phyloP scores from a whole-genome alignment of 495 filamentous ascomycete species.

The Monascus purpureus region DNA sequence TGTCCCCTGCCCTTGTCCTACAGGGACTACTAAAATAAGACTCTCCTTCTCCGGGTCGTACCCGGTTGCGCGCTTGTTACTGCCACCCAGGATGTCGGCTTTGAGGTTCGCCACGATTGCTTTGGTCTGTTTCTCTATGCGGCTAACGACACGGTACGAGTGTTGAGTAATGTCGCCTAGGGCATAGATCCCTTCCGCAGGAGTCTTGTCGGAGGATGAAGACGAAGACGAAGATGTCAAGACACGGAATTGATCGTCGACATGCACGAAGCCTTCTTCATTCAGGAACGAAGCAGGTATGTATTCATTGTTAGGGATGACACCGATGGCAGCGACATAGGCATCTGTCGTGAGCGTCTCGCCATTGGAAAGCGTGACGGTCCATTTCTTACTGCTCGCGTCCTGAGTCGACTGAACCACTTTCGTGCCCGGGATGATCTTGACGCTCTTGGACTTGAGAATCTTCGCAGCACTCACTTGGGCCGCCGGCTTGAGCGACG shows the following conservation, averaged over 20 bases:
- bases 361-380: constrained; percentile 28
- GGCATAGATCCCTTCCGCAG: constrained; percentile 13
- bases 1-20: constrained; percentile 32
- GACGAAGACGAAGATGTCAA: too few species aligned
- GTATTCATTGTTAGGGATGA: constrained; percentile 46
- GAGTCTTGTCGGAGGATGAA: constrained; percentile 12
- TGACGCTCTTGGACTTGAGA: constrained; percentile 14
- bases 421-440: constrained; percentile 12
- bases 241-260: constrained; percentile 42
- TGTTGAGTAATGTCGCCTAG: constrained; percentile 26
- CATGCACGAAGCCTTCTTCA: constrained; percentile 34
- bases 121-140: constrained; percentile 13
- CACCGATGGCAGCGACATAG: constrained; percentile 50
- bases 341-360: constrained; percentile 35
- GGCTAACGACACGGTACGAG: constrained; percentile 15
- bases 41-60: constrained; percentile 8
- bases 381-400: constrained; percentile 8
- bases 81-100: constrained; percentile 12
- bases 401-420: constrained; percentile 5
- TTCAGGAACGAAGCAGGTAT: constrained; percentile 37
- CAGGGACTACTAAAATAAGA: constrained; percentile 22
- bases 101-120: constrained; percentile 22
- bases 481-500: constrained; percentile 13
- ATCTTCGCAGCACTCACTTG: constrained; percentile 13
- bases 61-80: constrained; percentile 10